Evolutionary conservation across 257 asterid species (phyloP), one percentile per base, ranked within the genome.

Genomic region (Ligustrum vulgare): DNA sequence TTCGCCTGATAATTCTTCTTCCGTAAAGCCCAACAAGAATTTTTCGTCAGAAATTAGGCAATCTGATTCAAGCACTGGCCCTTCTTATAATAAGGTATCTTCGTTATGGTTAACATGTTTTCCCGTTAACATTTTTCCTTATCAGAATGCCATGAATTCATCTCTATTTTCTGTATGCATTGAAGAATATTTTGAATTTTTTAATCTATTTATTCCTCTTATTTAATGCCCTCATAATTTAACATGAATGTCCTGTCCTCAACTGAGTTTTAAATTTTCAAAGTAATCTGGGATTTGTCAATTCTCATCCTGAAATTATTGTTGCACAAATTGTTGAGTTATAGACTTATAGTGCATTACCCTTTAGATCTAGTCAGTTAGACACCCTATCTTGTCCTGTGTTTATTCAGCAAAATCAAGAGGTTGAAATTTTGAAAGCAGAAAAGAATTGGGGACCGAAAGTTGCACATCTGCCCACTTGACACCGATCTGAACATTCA

Each of bases 51-150:
- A 85, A 72, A 73, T 47, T 78, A 77, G 76, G 34, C 81, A 71
- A 8, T 80, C 64, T 66, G 83, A 78, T 79, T 80, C 91, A 49
- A 77, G 23, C 32, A 36, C 81, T 28, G 81, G 84, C 58, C 86
- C 87, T 75, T 69, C 86, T 80, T 72, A 78, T 82, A 84, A 80
- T 71, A 90, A 90, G 93, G 96, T 92, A 63, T 13, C 11, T 49
- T 7, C 5, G 41, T 45, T 23, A 58, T 20, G 66, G 34, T 22
- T 58, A 20, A 23, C 22, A 20, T 8, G 0, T 20, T 16, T 62
- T 18, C 43, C 73, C 72, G 62, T 32, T 31, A 74, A 69, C 70
- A 20, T 18, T 47, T 13, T 54, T 12, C 54, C 37, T 35, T 43
- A 10, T 60, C 32, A 22, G 16, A 8, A 22, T 60, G 34, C 33